These are phyloP conservation scores for Aspergillus sparsus DNA, from an alignment of 495 filamentous ascomycete genomes.

Conservation along the genomic window DNA sequence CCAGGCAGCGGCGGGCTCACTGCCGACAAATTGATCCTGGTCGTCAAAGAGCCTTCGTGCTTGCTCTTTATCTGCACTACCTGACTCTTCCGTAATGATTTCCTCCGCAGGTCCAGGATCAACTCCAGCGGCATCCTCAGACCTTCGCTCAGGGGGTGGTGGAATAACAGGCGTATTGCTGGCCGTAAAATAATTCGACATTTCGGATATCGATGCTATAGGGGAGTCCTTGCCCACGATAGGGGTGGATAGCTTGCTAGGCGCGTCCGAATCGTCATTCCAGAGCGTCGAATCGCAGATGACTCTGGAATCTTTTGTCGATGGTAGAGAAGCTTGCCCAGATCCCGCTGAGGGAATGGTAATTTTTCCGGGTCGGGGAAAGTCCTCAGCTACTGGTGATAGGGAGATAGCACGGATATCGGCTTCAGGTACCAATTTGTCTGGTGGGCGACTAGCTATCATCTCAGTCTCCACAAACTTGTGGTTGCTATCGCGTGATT, in stretches of 20 bases:
- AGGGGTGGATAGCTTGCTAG: conserved; percentile 41
- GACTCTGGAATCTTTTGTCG: conserved; percentile 24
- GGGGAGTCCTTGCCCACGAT: conserved; percentile 43
- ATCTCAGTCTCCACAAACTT: conserved; percentile 13
- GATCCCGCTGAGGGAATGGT: conserved; percentile 19
- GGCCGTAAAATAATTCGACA: conserved; percentile 51
- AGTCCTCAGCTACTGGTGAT: conserved; percentile 37
- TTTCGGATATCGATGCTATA: conserved; percentile 41
- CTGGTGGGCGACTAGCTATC: conserved; percentile 21
- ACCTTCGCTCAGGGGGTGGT: conserved; percentile 30
- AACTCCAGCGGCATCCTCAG: conserved; percentile 24
- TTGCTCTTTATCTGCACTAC: conserved; percentile 62
- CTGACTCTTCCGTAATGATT: conserved; percentile 41
- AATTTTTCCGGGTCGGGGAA: conserved; percentile 34
- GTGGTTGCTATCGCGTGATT: conserved; percentile 12
- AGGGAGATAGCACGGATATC: conserved; percentile 24
- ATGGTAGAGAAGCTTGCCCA: conserved; percentile 25
- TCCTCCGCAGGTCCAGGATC: conserved; percentile 29
- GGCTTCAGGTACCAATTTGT: conserved; percentile 25
- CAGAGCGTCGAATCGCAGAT: conserved; percentile 41
- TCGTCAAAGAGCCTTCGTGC: conserved; percentile 83
- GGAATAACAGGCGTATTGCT: conserved; percentile 43
- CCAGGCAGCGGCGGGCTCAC: conserved; percentile 81
- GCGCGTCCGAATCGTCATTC: conserved; percentile 34
- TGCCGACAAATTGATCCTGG: conserved; percentile 76